A percentile compares a stretch with the other conserved stretches of the same genome.
Conservation (phyloP, 208 protist species). For the Crithidia bombi region DNA sequence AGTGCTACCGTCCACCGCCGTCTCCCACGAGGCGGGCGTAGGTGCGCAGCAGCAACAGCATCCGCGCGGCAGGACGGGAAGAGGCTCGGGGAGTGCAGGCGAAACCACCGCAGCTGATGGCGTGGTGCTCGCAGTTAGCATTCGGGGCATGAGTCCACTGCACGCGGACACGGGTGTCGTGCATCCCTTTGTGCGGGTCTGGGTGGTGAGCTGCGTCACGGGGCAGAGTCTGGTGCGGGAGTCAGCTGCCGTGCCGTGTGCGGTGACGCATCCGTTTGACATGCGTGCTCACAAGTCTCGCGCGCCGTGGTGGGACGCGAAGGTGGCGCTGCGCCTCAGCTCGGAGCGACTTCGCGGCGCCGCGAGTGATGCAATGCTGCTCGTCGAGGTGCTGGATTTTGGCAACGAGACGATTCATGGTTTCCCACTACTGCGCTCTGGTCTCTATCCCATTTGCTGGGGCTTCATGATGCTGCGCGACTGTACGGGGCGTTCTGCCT, state of each 20-base stretch:
- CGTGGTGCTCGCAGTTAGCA: conserved; percentile 43
- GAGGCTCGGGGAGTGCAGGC: neutral
- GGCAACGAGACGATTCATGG: conserved; percentile 72
- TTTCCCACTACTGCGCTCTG: conserved; percentile 43
- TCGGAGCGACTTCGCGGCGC: conserved; percentile 12
- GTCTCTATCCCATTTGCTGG: conserved; percentile 82
- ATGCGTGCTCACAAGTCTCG: conserved; percentile 61
- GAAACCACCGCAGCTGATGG: neutral
- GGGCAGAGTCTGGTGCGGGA: conserved; percentile 51
- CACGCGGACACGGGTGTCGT: conserved; percentile 71
- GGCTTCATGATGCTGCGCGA: conserved; percentile 78
- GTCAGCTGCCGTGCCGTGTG: conserved; percentile 39
- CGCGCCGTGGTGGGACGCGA: conserved; percentile 74
- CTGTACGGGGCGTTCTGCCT: conserved; percentile 42
- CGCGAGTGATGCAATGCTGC: conserved; percentile 45
- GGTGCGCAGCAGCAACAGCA: neutral
- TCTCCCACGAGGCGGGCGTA: neutral
- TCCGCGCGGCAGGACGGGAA: neutral
- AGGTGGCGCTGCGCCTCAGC: conserved; percentile 53
- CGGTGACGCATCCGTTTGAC: conserved; percentile 79
- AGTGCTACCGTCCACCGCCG: neutral
- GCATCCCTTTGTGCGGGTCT: conserved; percentile 84
- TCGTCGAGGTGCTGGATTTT: conserved; percentile 85
- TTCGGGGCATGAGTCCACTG: conserved; percentile 76
- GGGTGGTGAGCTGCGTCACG: conserved; percentile 70